These are phyloP conservation scores for Zygosaccharomyces bisporus DNA, from an alignment of 805 yeast genomes.

Conservation along the genomic window DNA sequence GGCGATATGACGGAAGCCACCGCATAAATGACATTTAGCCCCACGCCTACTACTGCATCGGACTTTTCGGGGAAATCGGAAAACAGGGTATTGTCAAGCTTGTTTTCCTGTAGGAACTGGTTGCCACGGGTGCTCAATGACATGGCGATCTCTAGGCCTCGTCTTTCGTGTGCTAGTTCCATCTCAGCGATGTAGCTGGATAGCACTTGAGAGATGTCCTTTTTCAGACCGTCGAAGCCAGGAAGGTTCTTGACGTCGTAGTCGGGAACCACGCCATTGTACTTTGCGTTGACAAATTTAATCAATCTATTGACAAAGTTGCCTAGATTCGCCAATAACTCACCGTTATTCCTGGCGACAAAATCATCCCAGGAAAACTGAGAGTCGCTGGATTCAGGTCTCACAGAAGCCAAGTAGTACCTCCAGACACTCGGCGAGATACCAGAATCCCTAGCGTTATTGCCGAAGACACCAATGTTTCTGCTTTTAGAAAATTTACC, in stretches of 20 bases:
- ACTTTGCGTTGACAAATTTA: constrained; percentile 85
- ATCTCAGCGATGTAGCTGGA: constrained; percentile 60
- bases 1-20: constrained; percentile 83
- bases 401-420: constrained; percentile 83
- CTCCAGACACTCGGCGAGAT: constrained; percentile 94
- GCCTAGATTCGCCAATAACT: constrained; percentile 92
- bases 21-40: constrained; percentile 80
- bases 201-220: constrained; percentile 63
- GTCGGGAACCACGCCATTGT: constrained; percentile 82
- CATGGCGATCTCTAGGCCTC: constrained; percentile 91
- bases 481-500: constrained; percentile 98
- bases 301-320: constrained; percentile 92
- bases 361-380: constrained; percentile 98
- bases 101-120: constrained; percentile 91
- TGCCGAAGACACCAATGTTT: constrained; percentile 97
- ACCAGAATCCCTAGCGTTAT: constrained; percentile 92
- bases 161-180: constrained; percentile 78
- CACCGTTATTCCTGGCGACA: constrained; percentile 89
- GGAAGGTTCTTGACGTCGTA: constrained; percentile 49
- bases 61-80: constrained; percentile 71
- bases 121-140: constrained; percentile 89
- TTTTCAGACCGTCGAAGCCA: constrained; percentile 43
- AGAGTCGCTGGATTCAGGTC: constrained; percentile 95
- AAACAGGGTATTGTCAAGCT: constrained; percentile 83
- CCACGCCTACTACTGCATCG: constrained; percentile 90